Conservation (phyloP, 495 filamentous ascomycete genomes). For the Hypoxylon rickii region DNA sequence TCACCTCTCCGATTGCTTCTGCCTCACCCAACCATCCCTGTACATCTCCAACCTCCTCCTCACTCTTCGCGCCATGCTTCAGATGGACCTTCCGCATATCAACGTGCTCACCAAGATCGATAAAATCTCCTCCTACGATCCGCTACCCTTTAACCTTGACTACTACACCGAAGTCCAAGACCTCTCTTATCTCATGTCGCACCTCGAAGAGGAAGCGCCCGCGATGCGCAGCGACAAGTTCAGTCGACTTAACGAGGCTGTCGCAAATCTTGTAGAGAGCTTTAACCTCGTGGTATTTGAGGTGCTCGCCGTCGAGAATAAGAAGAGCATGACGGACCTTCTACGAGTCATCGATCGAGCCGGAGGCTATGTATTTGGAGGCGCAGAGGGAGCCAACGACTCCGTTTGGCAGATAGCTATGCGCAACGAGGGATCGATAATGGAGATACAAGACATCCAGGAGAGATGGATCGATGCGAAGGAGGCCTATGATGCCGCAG, state of each 20-base stretch:
- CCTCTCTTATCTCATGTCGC: slow-evolving; percentile 78
- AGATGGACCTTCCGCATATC: slow-evolving; percentile 92
- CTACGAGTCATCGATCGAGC: slow-evolving; percentile 87
- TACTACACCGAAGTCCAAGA: slow-evolving; percentile 99
- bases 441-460: slow-evolving; percentile 87
- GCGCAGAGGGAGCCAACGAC: slow-evolving; percentile 90
- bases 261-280: slow-evolving; percentile 82
- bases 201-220: slow-evolving; percentile 64
- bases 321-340: slow-evolving; percentile 91
- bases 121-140: slow-evolving; percentile 74
- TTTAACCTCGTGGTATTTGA: slow-evolving; percentile 91
- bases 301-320: slow-evolving; percentile 93
- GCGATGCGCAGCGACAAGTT: slow-evolving; percentile 72
- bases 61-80: slow-evolving; percentile 92
- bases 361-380: slow-evolving; percentile 89
- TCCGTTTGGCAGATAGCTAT: slow-evolving; percentile 93
- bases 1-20: slow-evolving; percentile 89
- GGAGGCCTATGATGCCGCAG: slow-evolving; percentile 83
- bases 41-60: slow-evolving; percentile 94
- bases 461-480: slow-evolving; percentile 92
- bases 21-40: slow-evolving; percentile 85
- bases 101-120: slow-evolving; percentile 93
- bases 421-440: slow-evolving; percentile 76
- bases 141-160: slow-evolving; percentile 89
- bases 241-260: slow-evolving; percentile 78